Evolutionary conservation across 495 filamentous ascomycete species (phyloP).

Genomic region (Evernia prunastri): DNA sequence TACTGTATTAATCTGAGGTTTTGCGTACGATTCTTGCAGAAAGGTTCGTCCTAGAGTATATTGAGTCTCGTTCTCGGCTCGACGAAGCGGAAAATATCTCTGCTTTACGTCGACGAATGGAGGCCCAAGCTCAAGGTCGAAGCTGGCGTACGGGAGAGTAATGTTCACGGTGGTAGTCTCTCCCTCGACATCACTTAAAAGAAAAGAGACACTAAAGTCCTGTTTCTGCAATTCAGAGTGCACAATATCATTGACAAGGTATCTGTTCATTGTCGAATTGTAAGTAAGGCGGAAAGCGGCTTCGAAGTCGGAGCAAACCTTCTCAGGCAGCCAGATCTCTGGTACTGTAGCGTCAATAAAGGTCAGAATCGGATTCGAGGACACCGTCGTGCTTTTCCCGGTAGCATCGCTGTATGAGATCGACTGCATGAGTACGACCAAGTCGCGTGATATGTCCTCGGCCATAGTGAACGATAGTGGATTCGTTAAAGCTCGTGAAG

Average conservation of each 20-base stretch:
- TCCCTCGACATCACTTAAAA: constrained; percentile 34
- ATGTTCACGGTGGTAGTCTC: constrained; percentile 41
- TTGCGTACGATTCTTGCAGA: constrained; percentile 44
- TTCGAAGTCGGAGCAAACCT: constrained; percentile 48
- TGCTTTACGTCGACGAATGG: constrained; percentile 30
- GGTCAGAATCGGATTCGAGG: constrained; percentile 13
- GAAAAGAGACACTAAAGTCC: constrained; percentile 44
- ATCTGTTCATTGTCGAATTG: constrained; percentile 38
- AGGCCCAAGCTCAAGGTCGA: constrained; percentile 40
- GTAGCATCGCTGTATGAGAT: constrained; percentile 33
- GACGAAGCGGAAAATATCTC: constrained; percentile 47
- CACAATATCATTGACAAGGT: constrained; percentile 43
- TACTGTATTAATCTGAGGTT: not conserved
- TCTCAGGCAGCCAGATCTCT: constrained; percentile 46
- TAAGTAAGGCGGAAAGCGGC: constrained; percentile 42
- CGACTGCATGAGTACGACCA: constrained; percentile 42
- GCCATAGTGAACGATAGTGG: constrained; percentile 43
- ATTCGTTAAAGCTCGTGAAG: constrained; percentile 42
- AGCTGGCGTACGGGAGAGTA: constrained; percentile 45
- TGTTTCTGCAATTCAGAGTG: constrained; percentile 38
- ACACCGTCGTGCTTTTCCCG: not conserved
- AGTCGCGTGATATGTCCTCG: constrained; percentile 42
- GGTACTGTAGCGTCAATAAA: constrained; percentile 50
- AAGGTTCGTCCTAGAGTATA: constrained; percentile 51
- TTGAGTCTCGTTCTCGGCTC: constrained; percentile 41